phyloP scores from a whole-genome alignment of 2,329 filamentous ascomycete genomes.

The Parafenestella ontariensis region DNA sequence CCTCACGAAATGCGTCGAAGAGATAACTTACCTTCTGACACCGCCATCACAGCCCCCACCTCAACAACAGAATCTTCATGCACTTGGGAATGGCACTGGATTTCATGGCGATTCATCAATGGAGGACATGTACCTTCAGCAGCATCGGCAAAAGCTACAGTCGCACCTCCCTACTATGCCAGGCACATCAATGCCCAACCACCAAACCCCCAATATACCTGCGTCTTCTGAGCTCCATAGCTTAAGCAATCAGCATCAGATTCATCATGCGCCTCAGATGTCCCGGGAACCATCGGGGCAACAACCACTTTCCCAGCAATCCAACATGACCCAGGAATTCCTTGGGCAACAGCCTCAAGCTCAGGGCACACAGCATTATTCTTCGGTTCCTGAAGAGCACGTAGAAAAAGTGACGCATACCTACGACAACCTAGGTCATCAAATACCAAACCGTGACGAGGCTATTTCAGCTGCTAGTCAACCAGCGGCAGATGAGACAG shows the following conservation, averaged over 20 bases:
- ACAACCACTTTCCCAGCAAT: slow-evolving; percentile 49
- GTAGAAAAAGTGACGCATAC: slow-evolving; percentile 65
- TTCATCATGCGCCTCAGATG: slow-evolving; percentile 53
- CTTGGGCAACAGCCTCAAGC: slow-evolving; percentile 46
- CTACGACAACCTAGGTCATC: slow-evolving; percentile 65
- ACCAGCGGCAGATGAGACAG: slow-evolving; percentile 58
- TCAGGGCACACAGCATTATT: slow-evolving; percentile 49
- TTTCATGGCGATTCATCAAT: slow-evolving; percentile 62
- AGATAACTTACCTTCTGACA: slow-evolving; percentile 72
- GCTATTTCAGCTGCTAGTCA: slow-evolving; percentile 49
- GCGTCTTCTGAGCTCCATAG: slow-evolving; percentile 51
- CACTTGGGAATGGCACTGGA: slow-evolving; percentile 44
- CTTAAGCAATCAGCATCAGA: slow-evolving; percentile 46
- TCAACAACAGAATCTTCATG: slow-evolving; percentile 54
- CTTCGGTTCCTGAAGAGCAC: slow-evolving; percentile 59
- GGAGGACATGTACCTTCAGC: slow-evolving; percentile 66
- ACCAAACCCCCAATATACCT: slow-evolving; percentile 64
- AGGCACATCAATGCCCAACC: slow-evolving; percentile 61
- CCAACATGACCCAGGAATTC: slow-evolving; percentile 38
- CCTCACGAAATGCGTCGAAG: slow-evolving; percentile 70
- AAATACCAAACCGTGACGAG: slow-evolving; percentile 56
- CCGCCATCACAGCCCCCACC: slow-evolving; percentile 68
- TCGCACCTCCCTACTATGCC: slow-evolving; percentile 49
- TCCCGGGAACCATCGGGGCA: slow-evolving; percentile 53
- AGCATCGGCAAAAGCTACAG: slow-evolving; percentile 62